Evolutionary conservation across 1,284 basidiomycete genomes (phyloP), one percentile per base, ranked within the genome.

Genomic region (Cutaneotrichosporon sp.): DNA sequence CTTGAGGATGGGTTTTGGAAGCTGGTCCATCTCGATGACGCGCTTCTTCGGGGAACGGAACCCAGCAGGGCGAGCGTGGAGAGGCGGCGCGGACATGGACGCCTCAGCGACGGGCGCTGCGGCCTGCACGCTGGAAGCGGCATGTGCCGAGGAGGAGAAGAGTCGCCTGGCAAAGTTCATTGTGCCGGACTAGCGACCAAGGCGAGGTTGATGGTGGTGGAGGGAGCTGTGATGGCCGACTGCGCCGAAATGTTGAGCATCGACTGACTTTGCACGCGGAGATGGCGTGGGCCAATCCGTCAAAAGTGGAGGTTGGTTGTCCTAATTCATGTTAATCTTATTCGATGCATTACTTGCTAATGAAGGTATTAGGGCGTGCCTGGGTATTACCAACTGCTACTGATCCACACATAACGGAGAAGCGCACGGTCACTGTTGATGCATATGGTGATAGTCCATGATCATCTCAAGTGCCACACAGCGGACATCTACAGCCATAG

Each of bases 1-100:
- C 16, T 46, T 21, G 51, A 64, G 60, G 21, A 76, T 55, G 1
- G 63, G 62, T 13, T 63, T 65, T 13, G 74, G 74, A 21, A 75
- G 67, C 7, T 59, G 32, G 26, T 61, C 51, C n/a, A 46, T 36
- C 34, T 36, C 34, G 34, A 36, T 36, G 11, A 36, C 34, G 34
- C 34, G 34, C 34, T 36, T 36, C 34, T 36, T 36, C 8, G 34
- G 34, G 8, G 34, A 36, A 13, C 34, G 34, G 34, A 36, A 36
- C 8, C 34, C 34, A 9, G 34, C 34, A 13, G 34, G 34, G 5
- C 34, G 34, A 8, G 67, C 62, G 13, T 68, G 56, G 46, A 72
- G 30, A 26, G 50, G 60, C 14, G 40, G 56, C 16, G 30, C 34
- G 64, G 60, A 49, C 31, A 51, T 56, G 32, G 60, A 31, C n/a